Conservation (phyloP, 345 rosid genomes). For the Kernera saxatilis region DNA sequence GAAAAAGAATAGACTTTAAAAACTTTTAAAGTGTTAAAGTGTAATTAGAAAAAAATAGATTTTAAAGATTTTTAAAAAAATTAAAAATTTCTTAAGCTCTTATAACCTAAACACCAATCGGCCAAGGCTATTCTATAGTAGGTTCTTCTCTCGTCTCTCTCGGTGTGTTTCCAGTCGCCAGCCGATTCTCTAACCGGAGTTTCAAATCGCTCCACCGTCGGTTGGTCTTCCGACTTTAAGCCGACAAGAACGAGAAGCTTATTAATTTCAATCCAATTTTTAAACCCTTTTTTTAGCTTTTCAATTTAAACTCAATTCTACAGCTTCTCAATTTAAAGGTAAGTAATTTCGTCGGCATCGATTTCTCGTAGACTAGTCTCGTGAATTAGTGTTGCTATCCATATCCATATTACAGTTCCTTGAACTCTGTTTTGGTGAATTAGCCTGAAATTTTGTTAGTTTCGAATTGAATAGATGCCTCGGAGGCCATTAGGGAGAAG, state of each 20-base stretch:
- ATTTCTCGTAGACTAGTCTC: not conserved
- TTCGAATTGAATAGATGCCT: slow-evolving; percentile 37
- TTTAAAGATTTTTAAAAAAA: no score
- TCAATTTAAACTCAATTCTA: not conserved
- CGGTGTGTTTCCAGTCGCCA: not conserved
- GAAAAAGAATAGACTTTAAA: no score
- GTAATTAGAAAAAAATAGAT: no score
- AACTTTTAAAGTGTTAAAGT: no score
- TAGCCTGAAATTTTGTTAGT: not conserved
- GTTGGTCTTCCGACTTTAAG: not conserved
- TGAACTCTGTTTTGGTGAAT: not conserved
- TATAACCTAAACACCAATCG: no score
- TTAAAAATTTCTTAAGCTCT: no score
- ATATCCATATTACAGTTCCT: not conserved
- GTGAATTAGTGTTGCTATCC: not conserved
- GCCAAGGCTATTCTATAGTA: no score
- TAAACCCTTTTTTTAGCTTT: not conserved
- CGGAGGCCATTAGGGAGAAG: slow-evolving; percentile 36
- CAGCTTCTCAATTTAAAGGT: not conserved
- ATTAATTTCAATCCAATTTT: no score
- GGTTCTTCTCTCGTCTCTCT: not conserved
- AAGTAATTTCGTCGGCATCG: not conserved
- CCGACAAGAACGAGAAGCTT: not conserved
- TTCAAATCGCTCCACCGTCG: not conserved
- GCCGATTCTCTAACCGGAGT: not conserved